Conservation (phyloP, 495 filamentous ascomycete genomes). For the Durotheca rogersii region DNA sequence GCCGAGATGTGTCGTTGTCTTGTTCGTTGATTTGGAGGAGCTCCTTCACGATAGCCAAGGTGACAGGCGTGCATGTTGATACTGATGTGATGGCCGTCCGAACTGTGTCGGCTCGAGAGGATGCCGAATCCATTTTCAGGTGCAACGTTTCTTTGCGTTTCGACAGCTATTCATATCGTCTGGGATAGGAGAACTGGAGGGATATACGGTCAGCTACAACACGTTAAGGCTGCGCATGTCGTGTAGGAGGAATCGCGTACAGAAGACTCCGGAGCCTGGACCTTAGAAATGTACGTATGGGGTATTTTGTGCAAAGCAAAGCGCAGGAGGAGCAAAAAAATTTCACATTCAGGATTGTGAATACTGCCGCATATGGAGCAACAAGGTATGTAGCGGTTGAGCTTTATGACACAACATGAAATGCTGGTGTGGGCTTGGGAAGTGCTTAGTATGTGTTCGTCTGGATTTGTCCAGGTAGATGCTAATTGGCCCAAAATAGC, state of each 20-base stretch:
- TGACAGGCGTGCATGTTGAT: conserved; percentile 55
- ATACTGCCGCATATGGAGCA: too few species aligned
- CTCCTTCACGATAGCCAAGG: conserved; percentile 49
- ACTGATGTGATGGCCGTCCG: conserved; percentile 51
- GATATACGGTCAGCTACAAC: conserved; percentile 15
- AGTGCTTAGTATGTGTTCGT: not conserved
- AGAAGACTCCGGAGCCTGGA: conserved; percentile 31
- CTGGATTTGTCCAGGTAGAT: too few species aligned
- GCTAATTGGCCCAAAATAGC: not conserved
- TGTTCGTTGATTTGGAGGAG: conserved; percentile 45
- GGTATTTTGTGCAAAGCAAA: conserved; percentile 2
- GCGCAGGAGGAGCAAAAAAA: not conserved
- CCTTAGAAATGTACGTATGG: conserved; percentile 17
- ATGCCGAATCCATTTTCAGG: conserved; percentile 50
- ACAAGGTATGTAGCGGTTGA: too few species aligned
- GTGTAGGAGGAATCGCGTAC: conserved; percentile 9
- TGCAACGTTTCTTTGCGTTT: conserved; percentile 12
- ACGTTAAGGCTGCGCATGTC: conserved; percentile 4
- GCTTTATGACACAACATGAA: too few species aligned
- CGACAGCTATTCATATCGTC: conserved; percentile 31
- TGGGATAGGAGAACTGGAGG: conserved; percentile 15
- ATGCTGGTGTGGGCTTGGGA: too few species aligned
- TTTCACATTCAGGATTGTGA: not conserved
- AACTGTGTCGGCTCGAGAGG: conserved; percentile 49
- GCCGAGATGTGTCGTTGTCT: conserved; percentile 32